These are phyloP conservation scores for Multifurca ochricompacta DNA, from an alignment of 768 basidiomycete species.

Conservation along the genomic window DNA sequence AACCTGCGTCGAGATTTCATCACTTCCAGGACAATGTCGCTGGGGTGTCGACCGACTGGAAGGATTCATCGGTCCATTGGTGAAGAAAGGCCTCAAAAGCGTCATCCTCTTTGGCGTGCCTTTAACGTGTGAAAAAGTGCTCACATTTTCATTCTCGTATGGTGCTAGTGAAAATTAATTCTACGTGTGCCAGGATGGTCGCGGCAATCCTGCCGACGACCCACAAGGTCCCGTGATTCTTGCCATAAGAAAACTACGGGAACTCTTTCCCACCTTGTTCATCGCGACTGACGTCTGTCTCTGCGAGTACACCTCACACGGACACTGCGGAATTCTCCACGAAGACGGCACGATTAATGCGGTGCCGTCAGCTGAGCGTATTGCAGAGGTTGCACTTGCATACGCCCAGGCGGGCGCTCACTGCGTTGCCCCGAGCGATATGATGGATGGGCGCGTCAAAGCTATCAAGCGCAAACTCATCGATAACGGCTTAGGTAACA, in stretches of 20 bases:
- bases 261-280: slow-evolving; percentile 76
- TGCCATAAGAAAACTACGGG: slow-evolving; percentile 72
- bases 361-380: slow-evolving; percentile 71
- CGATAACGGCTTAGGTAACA: slow-evolving; percentile 76
- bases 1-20: slow-evolving; percentile 66
- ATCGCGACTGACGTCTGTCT: slow-evolving; percentile 95
- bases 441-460: slow-evolving; percentile 97
- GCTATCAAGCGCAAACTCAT: slow-evolving; percentile 85
- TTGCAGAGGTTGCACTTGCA: slow-evolving; percentile 85
- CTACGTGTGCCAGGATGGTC: slow-evolving; percentile 48
- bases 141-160: not conserved
- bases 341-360: slow-evolving; percentile 71
- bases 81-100: slow-evolving; percentile 82
- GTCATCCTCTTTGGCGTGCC: slow-evolving; percentile 96
- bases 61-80: slow-evolving; percentile 77
- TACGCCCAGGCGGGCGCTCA: slow-evolving; percentile 96
- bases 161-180: not conserved
- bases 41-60: slow-evolving; percentile 97
- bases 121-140: slow-evolving; percentile 66
- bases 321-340: slow-evolving; percentile 85
- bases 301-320: slow-evolving; percentile 99
- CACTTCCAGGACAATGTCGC: slow-evolving; percentile 78
- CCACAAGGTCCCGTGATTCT: slow-evolving; percentile 85
- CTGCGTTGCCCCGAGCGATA: slow-evolving; percentile 97
- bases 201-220: slow-evolving; percentile 88